Evolutionary conservation across 306 rosid genomes (phyloP).

Genomic region (Cucumis hystrix): DNA sequence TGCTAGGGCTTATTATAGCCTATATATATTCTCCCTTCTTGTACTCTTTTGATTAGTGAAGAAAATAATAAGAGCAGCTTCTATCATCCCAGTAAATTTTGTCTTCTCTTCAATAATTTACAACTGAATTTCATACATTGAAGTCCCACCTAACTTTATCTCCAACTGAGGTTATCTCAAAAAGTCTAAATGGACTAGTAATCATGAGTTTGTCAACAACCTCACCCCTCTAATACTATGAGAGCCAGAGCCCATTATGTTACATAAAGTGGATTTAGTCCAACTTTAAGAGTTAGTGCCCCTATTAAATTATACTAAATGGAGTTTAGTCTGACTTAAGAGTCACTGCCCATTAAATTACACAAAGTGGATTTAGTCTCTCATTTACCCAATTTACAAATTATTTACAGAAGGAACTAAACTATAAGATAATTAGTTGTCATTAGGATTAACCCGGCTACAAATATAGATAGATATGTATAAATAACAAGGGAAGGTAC

Average conservation of each 20-base stretch:
- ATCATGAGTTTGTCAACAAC: background rate
- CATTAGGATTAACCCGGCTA: background rate
- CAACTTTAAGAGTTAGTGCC: background rate
- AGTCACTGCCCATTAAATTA: background rate
- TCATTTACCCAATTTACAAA: background rate
- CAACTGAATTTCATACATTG: background rate
- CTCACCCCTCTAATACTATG: background rate
- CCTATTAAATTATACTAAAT: background rate
- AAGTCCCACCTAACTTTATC: background rate
- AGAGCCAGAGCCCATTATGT: background rate
- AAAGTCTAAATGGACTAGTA: background rate
- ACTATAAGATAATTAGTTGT: background rate
- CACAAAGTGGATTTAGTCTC: background rate
- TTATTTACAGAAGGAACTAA: background rate
- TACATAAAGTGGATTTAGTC: background rate
- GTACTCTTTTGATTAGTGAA: too few species aligned
- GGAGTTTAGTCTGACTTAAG: background rate
- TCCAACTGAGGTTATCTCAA: background rate
- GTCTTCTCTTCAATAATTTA: too few species aligned
- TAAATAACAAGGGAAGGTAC: slow-evolving; percentile 4
- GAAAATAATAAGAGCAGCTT: too few species aligned
- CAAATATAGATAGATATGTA: background rate
- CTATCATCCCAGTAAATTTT: too few species aligned
- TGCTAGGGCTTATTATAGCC: too few species aligned
- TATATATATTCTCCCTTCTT: too few species aligned